A percentile compares a stretch with the other conserved stretches of the same genome.
Conservation (phyloP, 2,329 filamentous ascomycete species). For the Pseudogymnoascus pannorum region DNA sequence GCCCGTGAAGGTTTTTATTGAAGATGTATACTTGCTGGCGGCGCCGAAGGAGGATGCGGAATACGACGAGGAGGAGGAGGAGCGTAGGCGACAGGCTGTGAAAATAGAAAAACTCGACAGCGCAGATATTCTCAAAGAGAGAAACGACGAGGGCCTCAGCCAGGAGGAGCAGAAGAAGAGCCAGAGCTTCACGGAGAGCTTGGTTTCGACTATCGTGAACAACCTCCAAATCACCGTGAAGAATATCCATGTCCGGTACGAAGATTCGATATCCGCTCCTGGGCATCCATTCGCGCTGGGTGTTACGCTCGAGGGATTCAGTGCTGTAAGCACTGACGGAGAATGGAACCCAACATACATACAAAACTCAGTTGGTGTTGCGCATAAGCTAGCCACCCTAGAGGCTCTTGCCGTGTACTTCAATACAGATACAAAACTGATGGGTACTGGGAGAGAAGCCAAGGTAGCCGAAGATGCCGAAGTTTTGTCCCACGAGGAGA, state of each 20-base stretch:
- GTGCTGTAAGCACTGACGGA: constrained; percentile 89
- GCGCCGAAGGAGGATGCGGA: constrained; percentile 92
- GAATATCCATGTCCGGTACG: constrained; percentile 97
- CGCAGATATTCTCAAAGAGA: constrained; percentile 87
- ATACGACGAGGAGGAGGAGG: constrained; percentile 89
- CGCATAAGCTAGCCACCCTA: constrained; percentile 88
- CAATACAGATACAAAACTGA: constrained; percentile 85
- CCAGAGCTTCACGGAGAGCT: constrained; percentile 92
- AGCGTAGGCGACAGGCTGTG: constrained; percentile 74
- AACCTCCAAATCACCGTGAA: constrained; percentile 97
- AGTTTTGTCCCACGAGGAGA: constrained; percentile 62
- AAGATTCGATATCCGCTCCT: constrained; percentile 91
- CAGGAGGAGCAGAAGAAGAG: constrained; percentile 95
- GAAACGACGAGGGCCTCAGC: constrained; percentile 86
- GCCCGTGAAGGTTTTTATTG: constrained; percentile 88
- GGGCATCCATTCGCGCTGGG: constrained; percentile 93
- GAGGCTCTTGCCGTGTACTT: constrained; percentile 91
- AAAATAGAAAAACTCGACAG: constrained; percentile 99
- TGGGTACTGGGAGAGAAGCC: constrained; percentile 74
- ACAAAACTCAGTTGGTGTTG: constrained; percentile 72
- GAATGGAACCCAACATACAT: constrained; percentile 96
- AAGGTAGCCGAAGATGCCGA: constrained; percentile 50
- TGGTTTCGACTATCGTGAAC: constrained; percentile 95
- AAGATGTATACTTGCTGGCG: constrained; percentile 92
- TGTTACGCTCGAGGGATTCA: constrained; percentile 89